Evolutionary conservation across 176 grass and related monocot genomes (phyloP).

Genomic region (Thalia dealbata): DNA sequence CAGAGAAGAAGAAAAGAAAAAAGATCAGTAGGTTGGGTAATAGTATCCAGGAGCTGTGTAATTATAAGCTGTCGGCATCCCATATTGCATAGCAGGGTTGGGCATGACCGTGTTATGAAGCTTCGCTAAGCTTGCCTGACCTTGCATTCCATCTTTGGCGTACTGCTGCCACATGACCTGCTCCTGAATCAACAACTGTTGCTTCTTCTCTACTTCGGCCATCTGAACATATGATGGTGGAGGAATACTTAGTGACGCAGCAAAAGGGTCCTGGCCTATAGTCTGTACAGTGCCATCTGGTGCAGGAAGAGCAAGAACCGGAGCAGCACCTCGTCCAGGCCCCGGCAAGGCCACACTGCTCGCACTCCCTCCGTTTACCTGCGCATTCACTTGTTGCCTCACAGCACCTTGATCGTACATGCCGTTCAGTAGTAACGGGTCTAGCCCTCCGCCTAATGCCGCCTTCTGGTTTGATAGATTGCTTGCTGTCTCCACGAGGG

Average conservation of each 20-base stretch:
- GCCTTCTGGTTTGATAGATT: constrained; percentile 35
- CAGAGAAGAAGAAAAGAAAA: too few relatives aligned
- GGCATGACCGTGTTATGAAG: neutral
- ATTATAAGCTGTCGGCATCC: too few relatives aligned
- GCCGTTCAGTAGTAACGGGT: constrained; percentile 56
- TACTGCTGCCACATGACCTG: constrained; percentile 53
- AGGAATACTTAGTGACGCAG: constrained; percentile 34
- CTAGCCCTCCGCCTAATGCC: constrained; percentile 49
- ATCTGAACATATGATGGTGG: constrained; percentile 75
- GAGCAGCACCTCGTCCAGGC: constrained; percentile 7
- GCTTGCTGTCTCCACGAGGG: constrained; percentile 59
- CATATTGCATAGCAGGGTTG: too few relatives aligned
- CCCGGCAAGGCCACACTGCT: constrained; percentile 50
- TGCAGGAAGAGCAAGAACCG: constrained; percentile 50
- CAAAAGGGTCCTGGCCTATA: constrained; percentile 38
- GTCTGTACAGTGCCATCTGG: neutral
- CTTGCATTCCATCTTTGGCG: constrained; percentile 41
- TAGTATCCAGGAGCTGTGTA: too few relatives aligned
- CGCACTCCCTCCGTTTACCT: constrained; percentile 40
- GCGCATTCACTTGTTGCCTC: neutral
- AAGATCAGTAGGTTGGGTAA: too few relatives aligned
- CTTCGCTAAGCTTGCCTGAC: constrained; percentile 21
- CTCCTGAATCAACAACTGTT: constrained; percentile 43
- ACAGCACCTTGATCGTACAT: constrained; percentile 40
- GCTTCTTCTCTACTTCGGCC: constrained; percentile 73